Base-by-base conservation (phyloP, 805 yeast genomes). In the Yarrowia hollandica region DNA sequence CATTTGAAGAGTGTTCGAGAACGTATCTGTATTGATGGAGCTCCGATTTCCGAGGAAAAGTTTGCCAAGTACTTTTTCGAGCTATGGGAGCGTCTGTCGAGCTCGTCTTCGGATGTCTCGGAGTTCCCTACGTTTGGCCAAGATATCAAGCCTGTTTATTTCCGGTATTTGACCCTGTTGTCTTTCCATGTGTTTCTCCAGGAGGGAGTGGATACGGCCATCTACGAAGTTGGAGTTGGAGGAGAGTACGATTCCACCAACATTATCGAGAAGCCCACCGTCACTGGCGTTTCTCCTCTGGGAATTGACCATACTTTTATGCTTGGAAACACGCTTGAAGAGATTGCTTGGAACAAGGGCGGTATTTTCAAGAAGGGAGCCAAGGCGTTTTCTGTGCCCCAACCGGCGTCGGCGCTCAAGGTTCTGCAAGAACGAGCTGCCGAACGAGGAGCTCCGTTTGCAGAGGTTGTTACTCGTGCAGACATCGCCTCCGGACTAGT, bases 171-270 rank as follows among this genome's bases (percentile, higher is more conserved):
- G 69, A 94, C 99, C 0, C 73, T 95, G 15, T 72, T 94, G 61
- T 89, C 97, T 2, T 94, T 90, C 75, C 97, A 95, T 70, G 86
- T 90, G 0, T 95, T 95, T 66, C 70, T 89, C 73, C 79, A 82
- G 59, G 99, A 94, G 72, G 86, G 88, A 1, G 91, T 94, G n/a
- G 88, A 90, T 68, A 82, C 96, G 31, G 97, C 98, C 11, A 85
- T 94, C 34, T 90, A 88, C 68, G 99, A 94, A 71, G 99, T 95
- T 26, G 99, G 99, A 19, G 96, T 94, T 48, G 99, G 99, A 25
- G 99, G 99, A 6, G 95, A 88, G 69, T 90, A 83, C 67, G 99
- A 94, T 71, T 89, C 97, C n/a, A 94, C 99, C 11, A 94, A 94
- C 69, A 80, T 94, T 2, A 81, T 94, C 50, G 82, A 78, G 39